Percentiles rank a stretch among this genome's conserved stretches.
Conservation (phyloP, 2,329 filamentous ascomycete genomes). For the Penicillium sp. region DNA sequence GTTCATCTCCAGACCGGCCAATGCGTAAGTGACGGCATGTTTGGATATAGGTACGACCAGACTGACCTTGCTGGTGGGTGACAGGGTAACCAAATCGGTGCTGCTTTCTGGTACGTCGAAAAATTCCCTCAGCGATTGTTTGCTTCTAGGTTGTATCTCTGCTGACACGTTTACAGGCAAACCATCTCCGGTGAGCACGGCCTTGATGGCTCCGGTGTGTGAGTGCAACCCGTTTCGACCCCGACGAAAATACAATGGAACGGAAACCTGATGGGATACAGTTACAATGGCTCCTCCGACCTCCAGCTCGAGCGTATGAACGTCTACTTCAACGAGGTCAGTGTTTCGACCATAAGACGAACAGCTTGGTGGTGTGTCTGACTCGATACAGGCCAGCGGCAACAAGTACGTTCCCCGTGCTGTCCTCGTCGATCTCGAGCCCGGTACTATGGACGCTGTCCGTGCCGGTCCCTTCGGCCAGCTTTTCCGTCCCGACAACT, state of each 20-base stretch:
- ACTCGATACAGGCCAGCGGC: constrained; percentile 58
- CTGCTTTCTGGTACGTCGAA: constrained; percentile 87
- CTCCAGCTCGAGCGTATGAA: constrained; percentile 99
- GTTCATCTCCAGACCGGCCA: constrained; percentile 99
- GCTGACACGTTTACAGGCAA: constrained; percentile 64
- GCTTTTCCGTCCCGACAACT: constrained; percentile 99
- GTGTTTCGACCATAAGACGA: constrained; percentile 24
- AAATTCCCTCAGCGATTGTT: constrained; percentile 3
- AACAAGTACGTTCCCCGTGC: constrained; percentile 99
- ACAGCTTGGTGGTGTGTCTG: constrained; percentile 8
- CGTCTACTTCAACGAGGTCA: constrained; percentile 96
- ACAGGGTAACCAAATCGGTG: constrained; percentile 99
- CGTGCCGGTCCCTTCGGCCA: constrained; percentile 97
- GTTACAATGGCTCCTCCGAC: constrained; percentile 97
- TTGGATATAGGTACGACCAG: constrained; percentile 16
- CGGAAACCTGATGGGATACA: constrained; percentile 46
- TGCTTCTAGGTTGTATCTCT: background rate
- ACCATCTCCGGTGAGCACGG: constrained; percentile 90
- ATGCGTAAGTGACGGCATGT: constrained; percentile 72
- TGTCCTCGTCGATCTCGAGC: constrained; percentile 98
- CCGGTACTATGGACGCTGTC: constrained; percentile 99
- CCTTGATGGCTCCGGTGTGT: constrained; percentile 96
- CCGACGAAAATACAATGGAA: constrained; percentile 17
- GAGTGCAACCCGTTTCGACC: constrained; percentile 52
- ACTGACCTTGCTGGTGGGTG: constrained; percentile 36